Evolutionary conservation across 1,284 basidiomycete species (phyloP).

Genomic region (Ceratobasidium sp.): DNA sequence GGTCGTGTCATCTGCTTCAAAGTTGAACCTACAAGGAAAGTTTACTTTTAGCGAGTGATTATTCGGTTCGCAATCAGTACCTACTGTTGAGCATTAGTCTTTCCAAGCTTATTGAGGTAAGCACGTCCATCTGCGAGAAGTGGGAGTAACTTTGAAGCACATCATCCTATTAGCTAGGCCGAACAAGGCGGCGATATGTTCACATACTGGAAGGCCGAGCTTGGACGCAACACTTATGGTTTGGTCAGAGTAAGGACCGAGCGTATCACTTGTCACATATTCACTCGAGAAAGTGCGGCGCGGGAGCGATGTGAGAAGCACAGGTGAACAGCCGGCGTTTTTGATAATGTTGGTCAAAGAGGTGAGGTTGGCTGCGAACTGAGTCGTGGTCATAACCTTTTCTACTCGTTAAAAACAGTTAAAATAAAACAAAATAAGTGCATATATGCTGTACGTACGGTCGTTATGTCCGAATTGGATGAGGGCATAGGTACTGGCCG

Average conservation of each 20-base stretch:
- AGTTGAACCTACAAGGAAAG: constrained; percentile 23
- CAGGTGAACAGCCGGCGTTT: constrained; percentile 26
- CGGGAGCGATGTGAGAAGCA: constrained; percentile 29
- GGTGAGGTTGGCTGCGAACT: constrained; percentile 28
- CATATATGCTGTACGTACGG: constrained; percentile 12
- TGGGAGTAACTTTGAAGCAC: constrained; percentile 5
- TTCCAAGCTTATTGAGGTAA: constrained; percentile 31
- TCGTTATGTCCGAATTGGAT: constrained; percentile 33
- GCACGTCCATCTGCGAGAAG: constrained; percentile 23
- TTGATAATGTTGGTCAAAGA: constrained; percentile 37
- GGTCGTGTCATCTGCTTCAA: constrained; percentile 15
- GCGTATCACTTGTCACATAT: constrained; percentile 18
- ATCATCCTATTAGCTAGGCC: neutral
- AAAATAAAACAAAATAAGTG: neutral
- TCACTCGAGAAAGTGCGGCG: constrained; percentile 28
- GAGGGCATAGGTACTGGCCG: constrained; percentile 27
- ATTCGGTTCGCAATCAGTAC: neutral
- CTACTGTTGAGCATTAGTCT: constrained; percentile 16
- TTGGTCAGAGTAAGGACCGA: constrained; percentile 31
- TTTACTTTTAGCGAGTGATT: neutral
- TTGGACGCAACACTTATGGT: constrained; percentile 32
- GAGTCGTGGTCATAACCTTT: constrained; percentile 24
- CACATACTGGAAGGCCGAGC: constrained; percentile 24
- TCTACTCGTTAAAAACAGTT: neutral
- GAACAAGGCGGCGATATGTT: no score